These are phyloP conservation scores for Saturnispora galanensis DNA, from an alignment of 805 yeast genomes.

Conservation along the genomic window DNA sequence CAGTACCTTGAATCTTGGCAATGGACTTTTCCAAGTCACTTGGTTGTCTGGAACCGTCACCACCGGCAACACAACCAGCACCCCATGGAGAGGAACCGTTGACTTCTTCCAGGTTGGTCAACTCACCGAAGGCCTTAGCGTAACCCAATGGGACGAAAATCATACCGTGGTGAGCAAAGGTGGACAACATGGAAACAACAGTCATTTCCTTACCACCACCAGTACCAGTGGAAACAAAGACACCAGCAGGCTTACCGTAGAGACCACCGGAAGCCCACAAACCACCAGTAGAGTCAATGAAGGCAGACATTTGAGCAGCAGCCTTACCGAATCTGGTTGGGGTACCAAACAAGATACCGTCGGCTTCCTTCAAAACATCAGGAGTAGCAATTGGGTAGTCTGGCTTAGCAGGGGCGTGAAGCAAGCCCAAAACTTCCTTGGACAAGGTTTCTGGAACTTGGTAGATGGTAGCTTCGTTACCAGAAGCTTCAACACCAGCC, in stretches of 20 bases:
- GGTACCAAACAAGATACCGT: slow-evolving; percentile 75
- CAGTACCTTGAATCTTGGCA: slow-evolving; percentile 59
- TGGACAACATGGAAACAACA: slow-evolving; percentile 51
- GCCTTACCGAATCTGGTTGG: slow-evolving; percentile 80
- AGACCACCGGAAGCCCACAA: slow-evolving; percentile 70
- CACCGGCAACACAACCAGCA: slow-evolving; percentile 71
- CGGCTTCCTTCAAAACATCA: slow-evolving; percentile 52
- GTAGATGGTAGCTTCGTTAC: slow-evolving; percentile 56
- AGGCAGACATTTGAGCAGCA: slow-evolving; percentile 71
- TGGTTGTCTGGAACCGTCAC: slow-evolving; percentile 68
- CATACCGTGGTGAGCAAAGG: slow-evolving; percentile 72
- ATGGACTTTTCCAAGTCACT: slow-evolving; percentile 51
- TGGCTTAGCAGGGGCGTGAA: slow-evolving; percentile 61
- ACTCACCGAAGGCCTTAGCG: slow-evolving; percentile 43
- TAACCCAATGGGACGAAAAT: slow-evolving; percentile 73
- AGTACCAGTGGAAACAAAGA: slow-evolving; percentile 66
- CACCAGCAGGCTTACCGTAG: slow-evolving; percentile 64
- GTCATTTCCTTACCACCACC: slow-evolving; percentile 85
- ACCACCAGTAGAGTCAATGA: slow-evolving; percentile 72
- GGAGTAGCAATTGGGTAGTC: slow-evolving; percentile 53
- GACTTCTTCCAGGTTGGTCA: slow-evolving; percentile 48
- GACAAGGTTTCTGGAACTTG: slow-evolving; percentile 72
- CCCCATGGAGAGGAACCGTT: slow-evolving; percentile 87
- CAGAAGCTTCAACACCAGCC: slow-evolving; percentile 62
- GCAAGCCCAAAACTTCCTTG: slow-evolving; percentile 40